phyloP scores from a whole-genome alignment of 1,284 basidiomycete genomes.

The Takashimella tepidaria region DNA sequence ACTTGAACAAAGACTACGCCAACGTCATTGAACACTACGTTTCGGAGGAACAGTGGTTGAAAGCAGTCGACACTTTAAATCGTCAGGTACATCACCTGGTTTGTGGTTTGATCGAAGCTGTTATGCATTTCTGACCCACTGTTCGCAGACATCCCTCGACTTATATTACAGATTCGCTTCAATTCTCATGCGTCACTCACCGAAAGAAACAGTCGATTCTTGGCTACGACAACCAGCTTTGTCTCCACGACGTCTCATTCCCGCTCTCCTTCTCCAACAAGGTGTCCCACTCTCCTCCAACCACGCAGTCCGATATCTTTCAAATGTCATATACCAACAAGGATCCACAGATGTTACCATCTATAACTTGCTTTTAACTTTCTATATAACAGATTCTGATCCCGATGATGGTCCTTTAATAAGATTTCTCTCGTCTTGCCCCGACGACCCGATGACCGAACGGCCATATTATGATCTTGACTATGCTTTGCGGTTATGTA shows the following conservation, averaged over 20 bases:
- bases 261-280: constrained; percentile 78
- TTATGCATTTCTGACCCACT: neutral
- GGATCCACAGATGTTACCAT: constrained; percentile 78
- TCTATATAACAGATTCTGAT: constrained; percentile 58
- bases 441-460: constrained; percentile 72
- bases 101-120: too few species aligned
- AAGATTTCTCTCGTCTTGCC: constrained; percentile 78
- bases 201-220: constrained; percentile 83
- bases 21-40: constrained; percentile 91
- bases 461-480: constrained; percentile 95
- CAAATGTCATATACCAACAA: constrained; percentile 64
- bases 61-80: constrained; percentile 81
- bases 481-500: constrained; percentile 90
- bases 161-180: constrained; percentile 91
- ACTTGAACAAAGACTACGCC: constrained; percentile 70
- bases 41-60: constrained; percentile 82
- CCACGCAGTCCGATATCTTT: constrained; percentile 83
- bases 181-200: constrained; percentile 76
- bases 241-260: constrained; percentile 79
- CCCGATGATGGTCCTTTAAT: constrained; percentile 75
- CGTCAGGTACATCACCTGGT: constrained; percentile 64
- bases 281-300: constrained; percentile 51
- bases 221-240: constrained; percentile 79
- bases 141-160: constrained; percentile 63
- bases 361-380: constrained; percentile 89